Conservation (phyloP, 2,329 filamentous ascomycete genomes). For the Ascochyta clinopodiicola region DNA sequence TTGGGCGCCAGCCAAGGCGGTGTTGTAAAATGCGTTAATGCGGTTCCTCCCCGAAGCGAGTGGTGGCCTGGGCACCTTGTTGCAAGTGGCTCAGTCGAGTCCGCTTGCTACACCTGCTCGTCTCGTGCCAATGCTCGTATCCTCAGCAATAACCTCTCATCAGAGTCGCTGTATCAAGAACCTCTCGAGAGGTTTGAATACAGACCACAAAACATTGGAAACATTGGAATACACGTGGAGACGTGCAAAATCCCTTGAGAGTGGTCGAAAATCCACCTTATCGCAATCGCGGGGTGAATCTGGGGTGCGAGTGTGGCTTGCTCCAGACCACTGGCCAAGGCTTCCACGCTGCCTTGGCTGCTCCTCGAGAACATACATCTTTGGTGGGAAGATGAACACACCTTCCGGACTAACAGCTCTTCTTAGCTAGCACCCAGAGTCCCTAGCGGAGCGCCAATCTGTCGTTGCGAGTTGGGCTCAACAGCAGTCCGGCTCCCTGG, state of each 20-base stretch:
- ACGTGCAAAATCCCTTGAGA: constrained; percentile 6
- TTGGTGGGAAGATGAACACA: constrained; percentile 6
- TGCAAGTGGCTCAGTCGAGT: neutral
- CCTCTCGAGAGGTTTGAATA: neutral
- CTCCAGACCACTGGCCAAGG: constrained; percentile 44
- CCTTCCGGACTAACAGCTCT: constrained; percentile 2
- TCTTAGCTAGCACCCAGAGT: constrained; percentile 8
- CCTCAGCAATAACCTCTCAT: neutral
- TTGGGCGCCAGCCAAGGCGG: constrained; percentile 26
- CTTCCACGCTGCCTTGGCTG: constrained; percentile 35
- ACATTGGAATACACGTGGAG: neutral
- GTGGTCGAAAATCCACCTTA: constrained; percentile 11
- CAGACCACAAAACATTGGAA: no score
- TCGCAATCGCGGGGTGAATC: constrained; percentile 23
- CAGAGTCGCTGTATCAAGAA: no score
- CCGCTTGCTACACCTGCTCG: neutral
- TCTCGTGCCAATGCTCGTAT: neutral
- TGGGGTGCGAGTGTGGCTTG: constrained; percentile 39
- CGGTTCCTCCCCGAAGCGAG: constrained; percentile 20
- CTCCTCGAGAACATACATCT: constrained; percentile 11
- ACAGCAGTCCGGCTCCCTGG: neutral
- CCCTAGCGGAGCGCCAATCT: constrained; percentile 7
- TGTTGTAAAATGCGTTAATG: constrained; percentile 15
- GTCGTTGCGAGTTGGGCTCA: constrained; percentile 5
- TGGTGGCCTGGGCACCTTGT: constrained; percentile 1